A percentile compares a stretch with the other conserved stretches of the same genome.
Conservation (phyloP, 768 basidiomycete genomes). For the Phylloporus sp. region DNA sequence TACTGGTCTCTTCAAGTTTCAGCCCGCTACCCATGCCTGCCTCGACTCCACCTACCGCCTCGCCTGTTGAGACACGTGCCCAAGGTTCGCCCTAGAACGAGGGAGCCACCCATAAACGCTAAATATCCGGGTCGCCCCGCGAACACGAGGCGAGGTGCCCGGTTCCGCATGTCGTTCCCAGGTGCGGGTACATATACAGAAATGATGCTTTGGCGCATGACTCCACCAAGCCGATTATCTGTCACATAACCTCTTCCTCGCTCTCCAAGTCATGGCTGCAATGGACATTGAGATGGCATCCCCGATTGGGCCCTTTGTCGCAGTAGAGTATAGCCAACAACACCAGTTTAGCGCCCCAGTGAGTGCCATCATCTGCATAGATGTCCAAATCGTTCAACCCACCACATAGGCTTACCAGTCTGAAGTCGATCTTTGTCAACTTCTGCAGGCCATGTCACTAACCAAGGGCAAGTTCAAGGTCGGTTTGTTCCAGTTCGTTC, state of each 20-base stretch:
- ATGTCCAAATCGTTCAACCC: neutral
- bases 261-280: slow-evolving; percentile 11
- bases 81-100: slow-evolving; percentile 9
- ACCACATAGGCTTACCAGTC: slow-evolving; percentile 22
- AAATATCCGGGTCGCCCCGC: slow-evolving; percentile 13
- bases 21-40: neutral
- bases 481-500: slow-evolving; percentile 1
- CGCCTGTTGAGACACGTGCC: slow-evolving; percentile 10
- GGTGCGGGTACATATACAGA: slow-evolving; percentile 23
- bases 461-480: slow-evolving; percentile 34
- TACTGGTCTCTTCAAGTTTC: too few relatives aligned
- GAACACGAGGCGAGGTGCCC: slow-evolving; percentile 29
- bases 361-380: slow-evolving; percentile 1
- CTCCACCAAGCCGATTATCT: slow-evolving; percentile 16
- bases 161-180: slow-evolving; percentile 23
- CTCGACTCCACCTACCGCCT: neutral
- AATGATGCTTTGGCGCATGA: slow-evolving; percentile 2
- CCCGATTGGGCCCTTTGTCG: slow-evolving; percentile 27
- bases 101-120: slow-evolving; percentile 1
- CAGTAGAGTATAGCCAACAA: slow-evolving; percentile 16
- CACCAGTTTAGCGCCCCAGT: slow-evolving; percentile 21
- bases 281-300: slow-evolving; percentile 35
- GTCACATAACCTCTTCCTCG: neutral
- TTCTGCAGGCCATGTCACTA: slow-evolving; percentile 49
- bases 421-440: slow-evolving; percentile 47